Evolutionary conservation across 345 rosid genomes (phyloP).

Genomic region (Populus deltoides): DNA sequence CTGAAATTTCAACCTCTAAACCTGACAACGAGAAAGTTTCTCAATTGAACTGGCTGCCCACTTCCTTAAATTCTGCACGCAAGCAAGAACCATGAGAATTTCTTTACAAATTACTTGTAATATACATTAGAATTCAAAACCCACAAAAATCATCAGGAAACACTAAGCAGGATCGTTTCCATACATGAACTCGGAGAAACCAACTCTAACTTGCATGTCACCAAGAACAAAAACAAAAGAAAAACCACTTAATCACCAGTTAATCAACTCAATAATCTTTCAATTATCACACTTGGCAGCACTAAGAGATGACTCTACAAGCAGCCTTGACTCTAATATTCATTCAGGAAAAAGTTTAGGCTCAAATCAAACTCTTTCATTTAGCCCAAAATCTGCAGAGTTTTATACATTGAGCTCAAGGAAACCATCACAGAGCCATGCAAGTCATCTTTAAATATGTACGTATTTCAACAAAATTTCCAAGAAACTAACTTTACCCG

Average conservation of each 20-base stretch:
- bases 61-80: constrained; percentile 23
- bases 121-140: not conserved
- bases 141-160: not conserved
- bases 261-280: not conserved
- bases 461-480: not conserved
- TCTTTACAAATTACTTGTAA: not conserved
- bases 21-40: constrained; percentile 5
- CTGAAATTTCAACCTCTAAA: not conserved
- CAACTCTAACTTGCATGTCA: not conserved
- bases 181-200: not conserved
- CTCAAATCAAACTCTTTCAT: not conserved
- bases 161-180: not conserved
- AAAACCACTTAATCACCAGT: not conserved
- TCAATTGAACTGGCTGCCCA: not conserved
- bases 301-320: not conserved
- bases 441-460: not conserved
- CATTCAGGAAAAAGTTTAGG: not conserved
- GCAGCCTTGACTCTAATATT: not conserved
- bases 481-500: not conserved
- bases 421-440: not conserved
- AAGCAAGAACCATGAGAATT: constrained; percentile 7
- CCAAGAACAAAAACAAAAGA: not conserved
- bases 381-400: not conserved
- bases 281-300: not conserved
- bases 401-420: not conserved